Evolutionary conservation across 192 early-diverging fungal species (phyloP).

Genomic region (Entomortierella lignicola): DNA sequence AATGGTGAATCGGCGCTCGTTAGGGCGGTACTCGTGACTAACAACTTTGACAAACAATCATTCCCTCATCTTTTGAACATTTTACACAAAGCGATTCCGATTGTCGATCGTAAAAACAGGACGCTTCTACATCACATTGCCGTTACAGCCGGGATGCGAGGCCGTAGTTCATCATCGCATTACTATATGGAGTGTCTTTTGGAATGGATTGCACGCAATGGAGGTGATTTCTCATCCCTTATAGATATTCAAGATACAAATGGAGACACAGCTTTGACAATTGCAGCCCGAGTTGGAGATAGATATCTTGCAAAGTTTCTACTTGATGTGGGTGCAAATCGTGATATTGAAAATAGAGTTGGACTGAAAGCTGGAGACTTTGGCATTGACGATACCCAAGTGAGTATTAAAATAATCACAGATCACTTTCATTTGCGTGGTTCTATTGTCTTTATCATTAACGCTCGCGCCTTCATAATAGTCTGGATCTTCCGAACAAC

Average conservation of each 20-base stretch:
- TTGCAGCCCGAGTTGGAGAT: slow-evolving; percentile 85
- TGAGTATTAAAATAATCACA: background rate
- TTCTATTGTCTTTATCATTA: background rate
- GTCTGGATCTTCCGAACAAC: slow-evolving; percentile 17
- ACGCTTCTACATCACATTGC: slow-evolving; percentile 94
- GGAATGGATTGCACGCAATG: slow-evolving; percentile 69
- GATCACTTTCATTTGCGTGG: too few species aligned
- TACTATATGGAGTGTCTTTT: slow-evolving; percentile 93
- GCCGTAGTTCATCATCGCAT: slow-evolving; percentile 72
- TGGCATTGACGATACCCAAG: slow-evolving; percentile 56
- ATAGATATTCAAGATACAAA: slow-evolving; percentile 76
- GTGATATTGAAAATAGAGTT: slow-evolving; percentile 75
- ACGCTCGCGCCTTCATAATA: slow-evolving; percentile 17
- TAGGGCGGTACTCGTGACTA: slow-evolving; percentile 86
- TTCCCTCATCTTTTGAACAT: slow-evolving; percentile 82
- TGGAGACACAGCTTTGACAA: slow-evolving; percentile 90
- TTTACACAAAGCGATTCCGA: slow-evolving; percentile 76
- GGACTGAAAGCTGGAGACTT: slow-evolving; percentile 85
- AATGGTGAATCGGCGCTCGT: slow-evolving; percentile 91
- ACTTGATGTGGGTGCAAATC: slow-evolving; percentile 83
- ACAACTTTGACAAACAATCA: slow-evolving; percentile 83
- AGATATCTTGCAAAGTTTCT: slow-evolving; percentile 74
- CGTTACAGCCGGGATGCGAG: slow-evolving; percentile 73
- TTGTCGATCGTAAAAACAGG: slow-evolving; percentile 79
- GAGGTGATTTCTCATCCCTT: slow-evolving; percentile 57